These are phyloP conservation scores for Termitomyces sp. DNA, from an alignment of 1,284 basidiomycete species.

Conservation along the genomic window DNA sequence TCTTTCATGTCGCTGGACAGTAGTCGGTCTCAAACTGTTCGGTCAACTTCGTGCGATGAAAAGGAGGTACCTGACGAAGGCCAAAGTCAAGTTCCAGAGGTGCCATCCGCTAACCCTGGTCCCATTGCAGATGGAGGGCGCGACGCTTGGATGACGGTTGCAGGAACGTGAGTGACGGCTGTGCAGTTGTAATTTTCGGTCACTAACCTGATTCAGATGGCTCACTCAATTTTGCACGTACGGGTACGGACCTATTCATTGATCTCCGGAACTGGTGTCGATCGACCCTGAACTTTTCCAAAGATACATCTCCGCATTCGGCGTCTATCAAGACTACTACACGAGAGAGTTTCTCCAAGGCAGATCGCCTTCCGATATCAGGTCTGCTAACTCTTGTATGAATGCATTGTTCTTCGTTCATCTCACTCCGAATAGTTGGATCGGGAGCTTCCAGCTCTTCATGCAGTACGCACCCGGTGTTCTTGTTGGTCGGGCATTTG, in stretches of 20 bases:
- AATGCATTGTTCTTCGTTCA: neutral
- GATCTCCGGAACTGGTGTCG: neutral
- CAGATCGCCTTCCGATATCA: constrained; percentile 42
- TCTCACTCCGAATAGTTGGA: constrained; percentile 31
- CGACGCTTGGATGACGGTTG: constrained; percentile 29
- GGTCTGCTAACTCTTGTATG: constrained; percentile 23
- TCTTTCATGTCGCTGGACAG: constrained; percentile 9
- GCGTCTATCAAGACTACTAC: constrained; percentile 45
- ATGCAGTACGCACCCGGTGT: constrained; percentile 38
- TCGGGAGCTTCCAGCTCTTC: constrained; percentile 41
- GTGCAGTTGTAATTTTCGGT: neutral
- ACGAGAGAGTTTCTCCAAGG: constrained; percentile 39
- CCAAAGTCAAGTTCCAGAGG: neutral
- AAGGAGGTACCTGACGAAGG: constrained; percentile 3
- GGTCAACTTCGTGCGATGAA: neutral
- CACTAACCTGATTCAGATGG: constrained; percentile 24
- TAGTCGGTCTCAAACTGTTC: constrained; percentile 3
- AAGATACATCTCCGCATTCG: constrained; percentile 38
- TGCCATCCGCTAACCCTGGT: neutral
- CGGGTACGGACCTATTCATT: constrained; percentile 24
- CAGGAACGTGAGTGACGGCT: constrained; percentile 26
- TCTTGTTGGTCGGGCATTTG: constrained; percentile 38
- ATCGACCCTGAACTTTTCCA: neutral
- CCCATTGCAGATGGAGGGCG: constrained; percentile 18
- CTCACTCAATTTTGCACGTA: constrained; percentile 40